Evolutionary conservation across 257 asterid species (phyloP).

Genomic region (Ballota nigra): DNA sequence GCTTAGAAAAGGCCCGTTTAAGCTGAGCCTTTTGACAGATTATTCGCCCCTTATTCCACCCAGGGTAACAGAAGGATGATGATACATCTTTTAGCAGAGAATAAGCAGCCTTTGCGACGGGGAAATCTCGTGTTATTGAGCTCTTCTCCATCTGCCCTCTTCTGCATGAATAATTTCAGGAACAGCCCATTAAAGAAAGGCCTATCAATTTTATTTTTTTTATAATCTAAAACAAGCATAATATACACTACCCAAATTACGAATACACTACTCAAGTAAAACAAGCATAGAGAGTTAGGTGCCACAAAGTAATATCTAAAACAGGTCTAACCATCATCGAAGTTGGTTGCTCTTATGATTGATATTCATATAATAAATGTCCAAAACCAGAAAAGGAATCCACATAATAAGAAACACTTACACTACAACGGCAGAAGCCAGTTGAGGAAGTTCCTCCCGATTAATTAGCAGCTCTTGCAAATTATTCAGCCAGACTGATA

Average conservation of each 20-base stretch:
- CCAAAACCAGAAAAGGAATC: neutral
- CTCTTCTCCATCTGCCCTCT: slow-evolving; percentile 90
- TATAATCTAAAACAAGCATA: neutral
- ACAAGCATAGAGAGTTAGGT: neutral
- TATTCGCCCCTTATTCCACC: slow-evolving; percentile 92
- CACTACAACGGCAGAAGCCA: slow-evolving; percentile 82
- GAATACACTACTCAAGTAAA: too few relatives aligned
- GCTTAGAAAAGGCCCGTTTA: slow-evolving; percentile 50
- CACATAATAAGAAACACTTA: slow-evolving; percentile 37
- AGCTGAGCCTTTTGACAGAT: slow-evolving; percentile 81
- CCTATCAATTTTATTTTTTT: neutral
- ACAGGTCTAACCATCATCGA: neutral
- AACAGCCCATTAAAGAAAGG: neutral
- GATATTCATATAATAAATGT: neutral
- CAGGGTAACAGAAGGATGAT: slow-evolving; percentile 75
- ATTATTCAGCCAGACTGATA: slow-evolving; percentile 73
- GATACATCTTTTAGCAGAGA: slow-evolving; percentile 75
- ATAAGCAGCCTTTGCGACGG: slow-evolving; percentile 81
- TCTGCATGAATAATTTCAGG: slow-evolving; percentile 38
- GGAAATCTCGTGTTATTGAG: slow-evolving; percentile 75
- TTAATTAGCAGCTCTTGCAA: slow-evolving; percentile 50
- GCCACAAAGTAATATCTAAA: neutral
- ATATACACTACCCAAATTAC: too few relatives aligned
- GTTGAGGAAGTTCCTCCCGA: slow-evolving; percentile 78
- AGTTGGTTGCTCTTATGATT: too few relatives aligned